These are phyloP conservation scores for Colletotrichum sp. DNA, from an alignment of 2,329 filamentous ascomycete species.

Conservation along the genomic window DNA sequence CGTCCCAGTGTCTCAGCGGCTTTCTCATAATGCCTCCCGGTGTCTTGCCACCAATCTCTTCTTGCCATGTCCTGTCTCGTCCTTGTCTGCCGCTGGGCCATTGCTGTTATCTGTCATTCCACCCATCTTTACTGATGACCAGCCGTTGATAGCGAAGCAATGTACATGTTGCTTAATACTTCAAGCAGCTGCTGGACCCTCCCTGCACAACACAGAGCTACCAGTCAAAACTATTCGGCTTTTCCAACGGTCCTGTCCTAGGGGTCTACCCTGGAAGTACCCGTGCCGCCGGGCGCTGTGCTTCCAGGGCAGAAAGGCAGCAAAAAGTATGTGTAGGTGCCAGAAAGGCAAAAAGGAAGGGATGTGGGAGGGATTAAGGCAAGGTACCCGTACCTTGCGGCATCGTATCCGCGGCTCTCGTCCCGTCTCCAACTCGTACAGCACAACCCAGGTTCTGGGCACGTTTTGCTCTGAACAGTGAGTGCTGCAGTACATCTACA, in stretches of 20 bases:
- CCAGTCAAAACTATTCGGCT: not conserved
- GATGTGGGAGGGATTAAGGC: slow-evolving; percentile 5
- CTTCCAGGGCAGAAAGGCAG: not conserved
- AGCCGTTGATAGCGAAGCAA: not conserved
- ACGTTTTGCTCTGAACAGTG: not conserved
- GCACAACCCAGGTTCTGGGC: not conserved
- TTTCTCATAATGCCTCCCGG: not conserved
- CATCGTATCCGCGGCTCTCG: not conserved
- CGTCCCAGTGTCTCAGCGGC: not conserved
- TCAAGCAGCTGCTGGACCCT: not conserved
- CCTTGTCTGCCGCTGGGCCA: not conserved
- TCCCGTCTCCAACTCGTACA: not conserved
- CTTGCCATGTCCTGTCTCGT: not conserved
- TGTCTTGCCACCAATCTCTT: not conserved
- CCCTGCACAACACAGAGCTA: not conserved
- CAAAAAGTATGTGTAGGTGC: not conserved
- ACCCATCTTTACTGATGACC: not conserved
- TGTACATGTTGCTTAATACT: not conserved
- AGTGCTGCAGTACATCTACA: not conserved
- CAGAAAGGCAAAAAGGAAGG: not conserved
- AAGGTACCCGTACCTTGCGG: slow-evolving; percentile 5
- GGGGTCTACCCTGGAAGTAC: not conserved
- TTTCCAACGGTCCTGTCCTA: not conserved
- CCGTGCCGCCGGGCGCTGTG: not conserved
- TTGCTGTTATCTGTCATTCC: not conserved